Evolutionary conservation across 108 stramenopile species (phyloP), one percentile per base, ranked within the genome.

Genomic region (Asterionellopsis glacialis): DNA sequence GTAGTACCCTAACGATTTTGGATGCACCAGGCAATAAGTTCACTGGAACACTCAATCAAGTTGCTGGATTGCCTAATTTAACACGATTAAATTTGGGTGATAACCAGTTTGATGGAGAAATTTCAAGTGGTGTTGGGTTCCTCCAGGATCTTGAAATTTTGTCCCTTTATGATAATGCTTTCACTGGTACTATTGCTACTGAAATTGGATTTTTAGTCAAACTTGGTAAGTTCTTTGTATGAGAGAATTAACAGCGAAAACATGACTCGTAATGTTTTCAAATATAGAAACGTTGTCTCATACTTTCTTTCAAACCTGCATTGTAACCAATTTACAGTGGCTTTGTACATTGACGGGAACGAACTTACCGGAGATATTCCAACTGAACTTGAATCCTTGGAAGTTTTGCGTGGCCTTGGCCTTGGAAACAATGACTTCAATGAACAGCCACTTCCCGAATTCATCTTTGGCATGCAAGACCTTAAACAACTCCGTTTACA

Each of bases 331-430:
- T 7, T 33, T 33, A 44, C 47, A 48, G 47, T 48, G 16, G 47
- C 19, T 19, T 21, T 48, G 19, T 48, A 48, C 9, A 21, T 48
- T 1, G 74, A 74, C 33, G 63, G 64, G 19, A 89, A 89, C 58
- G 18, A 61, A 15, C 41, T 89, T 54, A 70, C 69, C 1, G 88
- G 84, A 11, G 55, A 55, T 10, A 65, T 89, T 43, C 88, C 88
- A n/a, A 67, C 75, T 9, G 67, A 76, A 23, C 60, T 89, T 12
- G 42, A 54, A 11, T 15, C 4, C 16, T 41, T 57, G 56, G 40
- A 16, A 16, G 5, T 42, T 6, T 24, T 52, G 9, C 16, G 15
- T 26, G 38, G n/a, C 3, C 48, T 52, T 16, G 25, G n/a, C 5
- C 48, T 50, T 33, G 61, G 21, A 27, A 33, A 51, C 26, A 77